Evolutionary conservation across 2,329 filamentous ascomycete genomes (phyloP), one percentile per base, ranked within the genome.

Genomic region (Trichoderma gracile): DNA sequence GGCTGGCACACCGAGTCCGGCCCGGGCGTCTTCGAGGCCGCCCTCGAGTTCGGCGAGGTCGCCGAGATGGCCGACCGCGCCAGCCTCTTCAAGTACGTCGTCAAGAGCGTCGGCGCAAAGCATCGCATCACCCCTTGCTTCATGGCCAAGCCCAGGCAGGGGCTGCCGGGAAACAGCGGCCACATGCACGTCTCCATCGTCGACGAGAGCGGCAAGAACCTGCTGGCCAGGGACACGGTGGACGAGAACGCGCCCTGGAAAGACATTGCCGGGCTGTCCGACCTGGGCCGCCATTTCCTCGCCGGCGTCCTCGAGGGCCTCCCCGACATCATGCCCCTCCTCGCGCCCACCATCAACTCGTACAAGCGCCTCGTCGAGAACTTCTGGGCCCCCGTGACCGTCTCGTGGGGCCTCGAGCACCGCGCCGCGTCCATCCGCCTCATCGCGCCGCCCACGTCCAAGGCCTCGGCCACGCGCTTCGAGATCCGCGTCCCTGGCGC

Each of bases 361-460:
- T 99, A 99, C 83, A 99, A 99, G 80, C 89, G 95, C 3, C 84
- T 99, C 0, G 95, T 99, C 2, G 95, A 99, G 81, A 98, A 98
- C 79, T 98, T 97, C 79, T 99, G 95, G 95, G 95, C 95, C 0
- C 95, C 95, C 0, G 95, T 99, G 6, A 97, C 94, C 0, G 95
- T 98, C 0, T 97, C 92, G 0, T 99, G 95, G 95, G 95, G 95
- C 0, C 80, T 97, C 5, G 95, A 98, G 78, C 94, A 99, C 76
- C 91, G 95, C 67, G 93, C 93, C 5, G 94, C 95, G 0, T 96
- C 91, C 0, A 90, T 99, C 69, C 86, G 95, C 19, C 78, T 99
- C 40, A 97, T 99, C 69, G 87, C 92, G 0, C 94, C 94, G 14
- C 94, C 95, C 0, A 95, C 91, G 0, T 85, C 90, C 40, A 94